These are phyloP conservation scores for Medicago ruthenica DNA, from an alignment of 306 rosid species.

Conservation along the genomic window DNA sequence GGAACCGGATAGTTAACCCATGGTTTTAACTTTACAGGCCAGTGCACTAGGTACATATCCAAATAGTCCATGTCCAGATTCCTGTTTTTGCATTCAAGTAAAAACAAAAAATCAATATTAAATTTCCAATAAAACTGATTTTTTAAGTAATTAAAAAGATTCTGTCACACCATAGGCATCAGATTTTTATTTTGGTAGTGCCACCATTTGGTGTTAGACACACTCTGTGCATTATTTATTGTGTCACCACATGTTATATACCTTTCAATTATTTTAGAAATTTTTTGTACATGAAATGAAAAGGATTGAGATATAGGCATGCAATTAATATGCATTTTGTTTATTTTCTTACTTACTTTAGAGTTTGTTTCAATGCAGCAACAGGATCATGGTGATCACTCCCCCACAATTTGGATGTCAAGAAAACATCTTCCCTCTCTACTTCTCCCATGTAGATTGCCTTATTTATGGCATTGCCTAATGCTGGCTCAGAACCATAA, in stretches of 20 bases:
- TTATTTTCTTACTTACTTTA: conserved; percentile 53
- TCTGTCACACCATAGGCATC: neutral
- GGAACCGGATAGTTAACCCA: conserved; percentile 78
- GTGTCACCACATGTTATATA: too few species aligned
- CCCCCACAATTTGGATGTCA: conserved; percentile 91
- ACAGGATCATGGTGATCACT: conserved; percentile 95
- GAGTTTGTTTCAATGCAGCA: conserved; percentile 70
- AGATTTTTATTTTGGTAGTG: too few species aligned
- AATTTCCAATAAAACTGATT: conserved; percentile 12
- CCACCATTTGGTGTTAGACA: too few species aligned
- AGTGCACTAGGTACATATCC: conserved; percentile 93
- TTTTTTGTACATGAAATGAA: too few species aligned
- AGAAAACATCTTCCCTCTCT: conserved; percentile 70
- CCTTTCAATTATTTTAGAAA: too few species aligned
- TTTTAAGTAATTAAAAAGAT: neutral
- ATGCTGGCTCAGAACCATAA: conserved; percentile 82
- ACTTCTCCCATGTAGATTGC: conserved; percentile 55
- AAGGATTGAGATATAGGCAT: too few species aligned
- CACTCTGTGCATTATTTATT: too few species aligned
- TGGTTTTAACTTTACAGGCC: conserved; percentile 91
- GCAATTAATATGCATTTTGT: neutral
- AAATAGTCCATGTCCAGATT: conserved; percentile 74
- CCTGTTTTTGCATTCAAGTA: conserved; percentile 52
- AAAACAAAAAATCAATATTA: conserved; percentile 5
- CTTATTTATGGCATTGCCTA: conserved; percentile 66